These are phyloP conservation scores for Helenozyma rhizophorensis DNA, from an alignment of 805 yeast genomes.

Conservation along the genomic window DNA sequence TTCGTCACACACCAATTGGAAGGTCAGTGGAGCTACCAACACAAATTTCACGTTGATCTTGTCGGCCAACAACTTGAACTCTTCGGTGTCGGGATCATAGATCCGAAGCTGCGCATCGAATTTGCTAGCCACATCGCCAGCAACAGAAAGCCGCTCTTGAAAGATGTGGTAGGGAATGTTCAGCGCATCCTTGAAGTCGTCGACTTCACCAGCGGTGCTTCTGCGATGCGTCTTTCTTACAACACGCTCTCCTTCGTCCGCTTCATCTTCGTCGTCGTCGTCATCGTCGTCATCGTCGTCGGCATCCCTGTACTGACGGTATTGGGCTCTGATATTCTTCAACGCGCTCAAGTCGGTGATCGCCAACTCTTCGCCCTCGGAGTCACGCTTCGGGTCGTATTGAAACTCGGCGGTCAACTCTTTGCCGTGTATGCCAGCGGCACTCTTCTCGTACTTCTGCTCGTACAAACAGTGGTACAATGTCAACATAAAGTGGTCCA, in stretches of 20 bases:
- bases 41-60: conserved; percentile 29
- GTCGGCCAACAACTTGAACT: conserved; percentile 42
- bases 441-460: conserved; percentile 58
- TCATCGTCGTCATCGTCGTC: conserved; percentile 16
- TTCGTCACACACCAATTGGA: conserved; percentile 38
- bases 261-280: conserved; percentile 7
- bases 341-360: no score
- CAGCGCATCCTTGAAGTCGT: conserved; percentile 13
- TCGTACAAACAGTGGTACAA: conserved; percentile 72
- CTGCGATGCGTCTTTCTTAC: no score
- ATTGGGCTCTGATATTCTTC: conserved; percentile 4
- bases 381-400: not conserved
- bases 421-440: conserved; percentile 37
- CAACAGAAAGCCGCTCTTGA: conserved; percentile 8
- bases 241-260: conserved; percentile 13
- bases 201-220: no score
- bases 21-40: conserved; percentile 49
- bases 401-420: conserved; percentile 13
- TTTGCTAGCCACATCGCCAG: conserved; percentile 15
- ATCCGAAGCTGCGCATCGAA: conserved; percentile 44
- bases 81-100: conserved; percentile 49
- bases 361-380: no score
- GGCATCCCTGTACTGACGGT: conserved; percentile 18
- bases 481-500: conserved; percentile 58
- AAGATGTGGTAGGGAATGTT: conserved; percentile 11